Conservation (phyloP, 2,329 filamentous ascomycete species). For the Coniochaeta ligniaria region DNA sequence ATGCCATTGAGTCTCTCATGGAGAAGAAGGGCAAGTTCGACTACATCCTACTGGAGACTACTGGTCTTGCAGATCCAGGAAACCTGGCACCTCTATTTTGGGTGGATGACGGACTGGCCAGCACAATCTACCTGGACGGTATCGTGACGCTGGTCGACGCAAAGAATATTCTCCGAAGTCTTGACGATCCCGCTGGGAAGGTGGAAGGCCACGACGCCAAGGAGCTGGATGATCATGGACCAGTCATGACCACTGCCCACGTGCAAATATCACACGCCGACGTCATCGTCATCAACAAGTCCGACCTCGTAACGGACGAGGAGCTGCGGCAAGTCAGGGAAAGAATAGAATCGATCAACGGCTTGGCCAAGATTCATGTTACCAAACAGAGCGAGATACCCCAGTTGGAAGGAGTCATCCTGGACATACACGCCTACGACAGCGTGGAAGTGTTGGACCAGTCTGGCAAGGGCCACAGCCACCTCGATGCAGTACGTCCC, state of each 20-base stretch:
- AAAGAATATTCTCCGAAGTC: constrained; percentile 76
- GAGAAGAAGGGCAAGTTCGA: constrained; percentile 89
- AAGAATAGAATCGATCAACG: constrained; percentile 80
- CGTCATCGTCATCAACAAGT: constrained; percentile 90
- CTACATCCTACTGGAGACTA: constrained; percentile 96
- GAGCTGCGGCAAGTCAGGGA: constrained; percentile 64
- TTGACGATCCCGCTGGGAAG: constrained; percentile 63
- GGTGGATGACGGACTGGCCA: constrained; percentile 93
- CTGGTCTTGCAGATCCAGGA: constrained; percentile 87
- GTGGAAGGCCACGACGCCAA: constrained; percentile 44
- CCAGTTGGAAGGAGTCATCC: constrained; percentile 72
- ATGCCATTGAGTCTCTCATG: constrained; percentile 93
- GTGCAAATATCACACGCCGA: constrained; percentile 96
- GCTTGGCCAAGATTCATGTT: constrained; percentile 73
- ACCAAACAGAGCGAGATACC: constrained; percentile 78
- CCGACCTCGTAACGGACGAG: constrained; percentile 66
- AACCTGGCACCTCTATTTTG: constrained; percentile 96
- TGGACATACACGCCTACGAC: constrained; percentile 92
- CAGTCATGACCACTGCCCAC: constrained; percentile 83
- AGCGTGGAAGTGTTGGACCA: constrained; percentile 68
- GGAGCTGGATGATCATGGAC: constrained; percentile 42
- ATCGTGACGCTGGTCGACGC: constrained; percentile 95
- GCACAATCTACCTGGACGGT: constrained; percentile 92
- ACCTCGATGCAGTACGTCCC: constrained; percentile 75
- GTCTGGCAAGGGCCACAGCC: constrained; percentile 72